Percentiles rank a stretch among this genome's conserved stretches.
phyloP scores from a whole-genome alignment of 306 rosid species.

The Erythrophleum fordii region DNA sequence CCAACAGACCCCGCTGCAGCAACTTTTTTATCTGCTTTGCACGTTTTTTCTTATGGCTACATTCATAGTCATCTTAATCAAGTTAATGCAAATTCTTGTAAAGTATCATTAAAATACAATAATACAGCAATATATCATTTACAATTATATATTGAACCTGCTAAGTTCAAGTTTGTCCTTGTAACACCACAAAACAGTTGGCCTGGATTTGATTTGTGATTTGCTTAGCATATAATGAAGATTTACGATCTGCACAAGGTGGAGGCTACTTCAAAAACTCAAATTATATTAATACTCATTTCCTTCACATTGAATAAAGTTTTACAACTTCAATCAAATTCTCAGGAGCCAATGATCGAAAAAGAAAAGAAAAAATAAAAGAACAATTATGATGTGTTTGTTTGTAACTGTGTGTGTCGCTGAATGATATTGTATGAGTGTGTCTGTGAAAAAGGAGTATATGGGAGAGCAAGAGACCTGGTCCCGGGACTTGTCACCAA shows the following conservation, averaged over 20 bases:
- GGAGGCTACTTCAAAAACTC: conserved; percentile 24
- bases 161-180: conserved; percentile 91
- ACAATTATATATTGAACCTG: conserved; percentile 53
- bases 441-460: too few species aligned
- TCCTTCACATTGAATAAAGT: not conserved
- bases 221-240: conserved; percentile 88
- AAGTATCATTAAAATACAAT: not conserved
- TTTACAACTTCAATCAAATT: not conserved
- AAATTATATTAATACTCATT: conserved; percentile 1
- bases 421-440: not conserved
- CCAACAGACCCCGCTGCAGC: conserved; percentile 79
- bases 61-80: conserved; percentile 43
- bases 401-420: not conserved
- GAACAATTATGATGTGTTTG: not conserved
- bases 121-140: not conserved
- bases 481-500: conserved; percentile 96
- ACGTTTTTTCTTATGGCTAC: conserved; percentile 91
- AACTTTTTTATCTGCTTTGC: conserved; percentile 75
- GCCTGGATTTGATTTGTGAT: conserved; percentile 78
- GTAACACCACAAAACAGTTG: conserved; percentile 90
- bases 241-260: conserved; percentile 72
- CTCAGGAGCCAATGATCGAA: not conserved
- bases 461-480: conserved; percentile 52
- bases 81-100: conserved; percentile 9
- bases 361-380: not conserved